Evolutionary conservation across 2,329 filamentous ascomycete species (phyloP).

Genomic region (Fusarium hostae): DNA sequence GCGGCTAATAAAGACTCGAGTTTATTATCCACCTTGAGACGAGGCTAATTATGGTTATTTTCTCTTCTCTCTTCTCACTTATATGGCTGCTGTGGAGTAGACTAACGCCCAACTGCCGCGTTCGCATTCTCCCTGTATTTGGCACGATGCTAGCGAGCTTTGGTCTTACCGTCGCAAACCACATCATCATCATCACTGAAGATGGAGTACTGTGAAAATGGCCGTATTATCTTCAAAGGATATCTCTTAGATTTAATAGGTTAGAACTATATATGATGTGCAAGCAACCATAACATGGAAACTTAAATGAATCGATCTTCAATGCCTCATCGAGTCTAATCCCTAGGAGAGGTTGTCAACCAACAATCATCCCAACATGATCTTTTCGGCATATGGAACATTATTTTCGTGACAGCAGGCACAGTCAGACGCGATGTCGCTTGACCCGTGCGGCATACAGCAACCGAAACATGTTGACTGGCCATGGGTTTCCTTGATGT

Average conservation of each 20-base stretch:
- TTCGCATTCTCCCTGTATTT: constrained; percentile 92
- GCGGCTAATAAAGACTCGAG: not conserved
- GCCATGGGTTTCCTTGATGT: not conserved
- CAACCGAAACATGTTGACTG: not conserved
- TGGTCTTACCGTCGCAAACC: constrained; percentile 89
- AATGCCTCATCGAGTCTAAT: not conserved
- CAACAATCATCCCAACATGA: not conserved
- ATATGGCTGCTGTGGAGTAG: not conserved
- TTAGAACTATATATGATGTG: not conserved
- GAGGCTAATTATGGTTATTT: not conserved
- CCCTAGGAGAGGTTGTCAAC: not conserved
- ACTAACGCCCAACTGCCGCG: constrained; percentile 81
- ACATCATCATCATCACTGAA: constrained; percentile 82
- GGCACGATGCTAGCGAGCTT: constrained; percentile 98
- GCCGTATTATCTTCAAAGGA: not conserved
- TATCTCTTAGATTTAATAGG: not conserved
- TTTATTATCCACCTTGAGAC: not conserved
- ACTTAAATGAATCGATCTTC: not conserved
- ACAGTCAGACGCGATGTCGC: not conserved
- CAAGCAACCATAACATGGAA: not conserved
- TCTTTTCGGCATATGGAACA: not conserved
- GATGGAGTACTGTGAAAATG: not conserved
- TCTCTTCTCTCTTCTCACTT: not conserved
- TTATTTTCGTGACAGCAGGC: not conserved
- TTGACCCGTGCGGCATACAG: not conserved